Base-by-base conservation (phyloP, 1,139 yeast genomes). In the Taphrina wiesneri region DNA sequence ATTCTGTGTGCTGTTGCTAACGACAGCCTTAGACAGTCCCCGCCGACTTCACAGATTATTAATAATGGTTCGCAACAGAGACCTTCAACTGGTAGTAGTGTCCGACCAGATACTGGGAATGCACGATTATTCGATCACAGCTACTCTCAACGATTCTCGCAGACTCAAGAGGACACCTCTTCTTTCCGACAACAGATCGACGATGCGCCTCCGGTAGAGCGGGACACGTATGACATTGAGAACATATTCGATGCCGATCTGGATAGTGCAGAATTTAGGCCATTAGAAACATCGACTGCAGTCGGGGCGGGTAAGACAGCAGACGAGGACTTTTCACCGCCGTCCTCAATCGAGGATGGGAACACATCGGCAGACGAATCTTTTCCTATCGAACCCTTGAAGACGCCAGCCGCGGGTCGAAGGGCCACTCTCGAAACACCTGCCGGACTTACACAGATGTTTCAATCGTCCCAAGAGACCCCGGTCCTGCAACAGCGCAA, bases 401-500 rank as follows among this genome's bases (percentile, higher is more conserved):
- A 23, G 34, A 60, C 64, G 3, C 64, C 64, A 11, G 49, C 43
- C 4, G 9, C 17, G 2, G 34, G 36, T 17, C 52, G 64, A 15
- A 28, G 23, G 30, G 39, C 23, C 41, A 19, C 32, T 26, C 51
- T 34, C 41, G 64, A 49, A 3, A 60, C 65, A 3, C 65, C 65
- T 19, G 21, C 34, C 2, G 65, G 60, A 9, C 43, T 61, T 15
- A 62, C 65, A 11, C 65, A 62, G 17, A 43, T 62, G 47, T 62
- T 62, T 26, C 65, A 53, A 28, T 53, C 65, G 19, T 41, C 53
- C 19, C 65, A 62, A 32, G 65, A 62, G n/a, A 53, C 65, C n/a
- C 65, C 65, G 25, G 65, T 52, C 39, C 26, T 62, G 36, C 51
- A 34, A n/a, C 43, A 45, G n/a, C 53, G 65, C 15, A 54, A 53